Base-by-base conservation (phyloP, 1,284 basidiomycete genomes). In the Neonothopanus nambi region DNA sequence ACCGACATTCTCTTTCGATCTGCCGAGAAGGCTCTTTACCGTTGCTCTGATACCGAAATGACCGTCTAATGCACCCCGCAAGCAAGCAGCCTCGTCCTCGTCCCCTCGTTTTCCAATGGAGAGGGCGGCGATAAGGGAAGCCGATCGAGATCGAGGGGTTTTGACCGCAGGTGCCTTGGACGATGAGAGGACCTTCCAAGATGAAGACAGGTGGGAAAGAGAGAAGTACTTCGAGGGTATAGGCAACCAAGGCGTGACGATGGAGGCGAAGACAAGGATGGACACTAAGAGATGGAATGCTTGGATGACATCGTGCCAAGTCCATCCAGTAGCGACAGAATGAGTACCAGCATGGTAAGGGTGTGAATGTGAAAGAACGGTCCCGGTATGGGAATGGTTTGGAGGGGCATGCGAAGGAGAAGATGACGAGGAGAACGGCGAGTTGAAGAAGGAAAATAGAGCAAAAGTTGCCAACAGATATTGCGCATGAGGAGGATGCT, bases 391-490 rank as follows among this genome's bases (percentile, higher is more conserved):
- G 0, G 66, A 64, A 44, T 72, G 55, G 18, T 56, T 56, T 6
- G 55, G 68, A 23, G 48, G 46, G 37, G 64, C 55, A 3, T 68
- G 41, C 15, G 70, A 59, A 6, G 70, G 57, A 26, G 61, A 56
- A 8, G 68, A 61, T 0, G 74, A 67, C 1, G 78, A 74, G 0
- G 82, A 75, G 11, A 87, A 63, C 0, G 87, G 86, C 0, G 83
- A 86, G 64, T 86, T 89, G 73, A 87, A 86, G 66, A 89, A 85
- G 0, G 86, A 88, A 70, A 89, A 88, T 53, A 89, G 74, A 0
- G 85, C 84, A 61, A 89, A 89, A 26, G 80, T 79, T 15, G 87
- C 87, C 28, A 89, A 78, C 37, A 89, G 79, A 62, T 85, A 89
- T 57, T 87, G 87, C 46, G 81, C 40, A 18, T 37, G 82, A 1